Conservation (phyloP, 1,284 basidiomycete genomes). For the Vanrija humicola region DNA sequence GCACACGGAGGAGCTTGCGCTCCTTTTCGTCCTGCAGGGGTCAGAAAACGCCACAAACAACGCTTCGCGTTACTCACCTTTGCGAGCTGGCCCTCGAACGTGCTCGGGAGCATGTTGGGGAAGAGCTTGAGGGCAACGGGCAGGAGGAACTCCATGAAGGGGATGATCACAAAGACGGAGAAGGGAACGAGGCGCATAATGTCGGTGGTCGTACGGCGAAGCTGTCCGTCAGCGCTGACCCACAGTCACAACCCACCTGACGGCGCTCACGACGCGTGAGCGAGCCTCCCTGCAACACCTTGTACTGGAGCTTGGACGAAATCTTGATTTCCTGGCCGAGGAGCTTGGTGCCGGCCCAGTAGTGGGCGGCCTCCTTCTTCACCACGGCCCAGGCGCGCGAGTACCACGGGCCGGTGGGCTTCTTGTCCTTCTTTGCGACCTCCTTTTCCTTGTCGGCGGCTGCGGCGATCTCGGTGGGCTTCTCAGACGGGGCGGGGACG, state of each 20-base stretch:
- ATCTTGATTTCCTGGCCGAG: constrained; percentile 93
- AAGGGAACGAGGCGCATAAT: constrained; percentile 90
- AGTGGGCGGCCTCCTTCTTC: constrained; percentile 93
- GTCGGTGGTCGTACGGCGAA: constrained; percentile 90
- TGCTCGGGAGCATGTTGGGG: constrained; percentile 98
- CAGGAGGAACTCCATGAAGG: constrained; percentile 97
- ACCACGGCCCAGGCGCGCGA: constrained; percentile 72
- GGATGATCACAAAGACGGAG: constrained; percentile 89
- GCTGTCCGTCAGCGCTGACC: constrained; percentile 52
- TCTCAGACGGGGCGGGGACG: constrained; percentile 13
- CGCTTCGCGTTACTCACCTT: constrained; percentile 56
- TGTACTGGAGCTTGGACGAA: constrained; percentile 80
- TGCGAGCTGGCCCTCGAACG: constrained; percentile 95
- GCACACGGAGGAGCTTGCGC: constrained; percentile 87
- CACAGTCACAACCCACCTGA: constrained; percentile 59
- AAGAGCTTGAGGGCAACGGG: constrained; percentile 96
- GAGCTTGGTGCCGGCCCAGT: constrained; percentile 95
- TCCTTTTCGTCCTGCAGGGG: constrained; percentile 83
- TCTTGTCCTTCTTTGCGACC: constrained; percentile 53
- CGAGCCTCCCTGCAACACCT: constrained; percentile 84
- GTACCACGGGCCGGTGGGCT: constrained; percentile 34
- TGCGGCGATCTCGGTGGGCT: constrained; percentile 9
- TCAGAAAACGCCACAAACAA: neutral
- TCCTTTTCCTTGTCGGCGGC: constrained; percentile 61
- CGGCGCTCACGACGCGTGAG: constrained; percentile 89